These are phyloP conservation scores for Schizophyllum commune DNA, from an alignment of 1,284 basidiomycete genomes.

Conservation along the genomic window DNA sequence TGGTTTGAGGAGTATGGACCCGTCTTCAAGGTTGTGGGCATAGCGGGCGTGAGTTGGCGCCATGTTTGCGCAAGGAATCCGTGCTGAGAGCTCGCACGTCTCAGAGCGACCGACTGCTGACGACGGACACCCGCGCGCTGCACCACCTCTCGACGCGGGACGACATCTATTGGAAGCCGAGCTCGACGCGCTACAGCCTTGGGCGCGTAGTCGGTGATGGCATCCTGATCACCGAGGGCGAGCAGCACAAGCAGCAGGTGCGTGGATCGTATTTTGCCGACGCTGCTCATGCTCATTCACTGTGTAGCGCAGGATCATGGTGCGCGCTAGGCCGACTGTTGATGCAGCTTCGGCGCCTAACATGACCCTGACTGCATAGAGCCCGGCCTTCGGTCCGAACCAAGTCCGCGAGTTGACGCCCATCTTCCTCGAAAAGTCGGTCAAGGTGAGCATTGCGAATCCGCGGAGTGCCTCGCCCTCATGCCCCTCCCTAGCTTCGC, in stretches of 20 bases:
- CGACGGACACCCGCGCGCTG: constrained; percentile 11
- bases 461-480: background rate
- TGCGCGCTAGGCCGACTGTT: too few relatives aligned
- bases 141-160: constrained; percentile 10
- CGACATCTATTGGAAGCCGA: constrained; percentile 7
- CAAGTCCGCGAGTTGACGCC: constrained; percentile 13
- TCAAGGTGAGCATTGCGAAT: constrained; percentile 27
- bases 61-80: too few relatives aligned
- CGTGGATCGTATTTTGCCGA: background rate
- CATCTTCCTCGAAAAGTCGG: constrained; percentile 35
- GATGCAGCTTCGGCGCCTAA: too few relatives aligned
- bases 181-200: constrained; percentile 1
- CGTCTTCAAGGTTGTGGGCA: background rate
- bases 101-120: constrained; percentile 6
- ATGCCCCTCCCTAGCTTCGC: constrained; percentile 28
- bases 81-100: too few relatives aligned
- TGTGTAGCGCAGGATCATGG: constrained; percentile 4
- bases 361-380: constrained; percentile 2
- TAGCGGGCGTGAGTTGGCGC: background rate
- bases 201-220: constrained; percentile 7
- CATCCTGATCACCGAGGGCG: constrained; percentile 9
- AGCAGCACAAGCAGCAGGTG: constrained; percentile 11
- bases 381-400: constrained; percentile 12
- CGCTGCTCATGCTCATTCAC: background rate
- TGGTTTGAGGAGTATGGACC: background rate